Evolutionary conservation across 805 yeast genomes (phyloP).

Genomic region (Wickerhamiella allomyrinae): DNA sequence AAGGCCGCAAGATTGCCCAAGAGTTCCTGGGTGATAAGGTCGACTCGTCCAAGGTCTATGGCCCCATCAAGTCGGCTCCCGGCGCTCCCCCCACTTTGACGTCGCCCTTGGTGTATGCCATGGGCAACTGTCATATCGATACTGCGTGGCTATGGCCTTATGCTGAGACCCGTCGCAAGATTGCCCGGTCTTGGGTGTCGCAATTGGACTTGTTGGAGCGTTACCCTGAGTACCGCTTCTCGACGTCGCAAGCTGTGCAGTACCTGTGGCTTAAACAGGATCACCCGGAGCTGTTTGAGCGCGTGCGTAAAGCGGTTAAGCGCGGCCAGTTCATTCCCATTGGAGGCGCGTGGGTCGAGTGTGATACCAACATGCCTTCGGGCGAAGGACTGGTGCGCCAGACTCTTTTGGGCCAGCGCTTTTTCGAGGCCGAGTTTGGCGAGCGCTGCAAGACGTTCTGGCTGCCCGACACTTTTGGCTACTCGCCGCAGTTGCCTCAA

Average conservation of each 20-base stretch:
- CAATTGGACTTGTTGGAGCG: slow-evolving; percentile 72
- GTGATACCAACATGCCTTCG: slow-evolving; percentile 88
- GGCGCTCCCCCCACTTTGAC: slow-evolving; percentile 11
- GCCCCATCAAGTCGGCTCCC: slow-evolving; percentile 20
- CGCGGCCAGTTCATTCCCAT: slow-evolving; percentile 72
- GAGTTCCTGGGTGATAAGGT: slow-evolving; percentile 49
- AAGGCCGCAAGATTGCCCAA: slow-evolving; percentile 54
- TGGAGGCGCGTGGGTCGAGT: slow-evolving; percentile 98
- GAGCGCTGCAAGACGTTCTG: slow-evolving; percentile 62
- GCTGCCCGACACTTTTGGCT: slow-evolving; percentile 97
- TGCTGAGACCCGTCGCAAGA: slow-evolving; percentile 86
- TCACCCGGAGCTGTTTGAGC: slow-evolving; percentile 64
- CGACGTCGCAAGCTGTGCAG: slow-evolving; percentile 93
- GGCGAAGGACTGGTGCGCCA: slow-evolving; percentile 88
- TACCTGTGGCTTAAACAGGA: slow-evolving; percentile 81
- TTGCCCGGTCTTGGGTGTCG: slow-evolving; percentile 90
- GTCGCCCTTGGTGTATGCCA: slow-evolving; percentile 44
- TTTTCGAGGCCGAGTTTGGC: slow-evolving; percentile 69
- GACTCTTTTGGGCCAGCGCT: slow-evolving; percentile 79
- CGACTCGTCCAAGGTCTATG: slow-evolving; percentile 49
- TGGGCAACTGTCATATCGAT: slow-evolving; percentile 94
- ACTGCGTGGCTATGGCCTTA: slow-evolving; percentile 99
- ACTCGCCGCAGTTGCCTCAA: slow-evolving; percentile 90
- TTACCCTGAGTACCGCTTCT: slow-evolving; percentile 88
- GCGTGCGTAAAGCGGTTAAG: slow-evolving; percentile 45